These are phyloP conservation scores for Auriscalpium vulgare DNA, from an alignment of 768 basidiomycete species.

Conservation along the genomic window DNA sequence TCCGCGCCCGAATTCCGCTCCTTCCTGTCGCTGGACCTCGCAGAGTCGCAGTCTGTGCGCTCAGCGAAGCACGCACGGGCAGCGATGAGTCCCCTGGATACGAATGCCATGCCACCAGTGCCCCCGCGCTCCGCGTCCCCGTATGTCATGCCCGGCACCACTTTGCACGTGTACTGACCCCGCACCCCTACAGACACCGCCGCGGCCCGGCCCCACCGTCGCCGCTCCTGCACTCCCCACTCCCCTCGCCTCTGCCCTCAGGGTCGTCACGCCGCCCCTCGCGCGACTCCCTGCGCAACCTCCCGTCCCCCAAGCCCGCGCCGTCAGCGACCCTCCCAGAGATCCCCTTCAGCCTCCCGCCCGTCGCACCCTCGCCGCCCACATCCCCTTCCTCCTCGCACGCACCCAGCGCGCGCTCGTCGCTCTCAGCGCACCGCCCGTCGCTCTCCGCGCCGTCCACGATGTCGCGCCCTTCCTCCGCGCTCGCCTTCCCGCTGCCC, in stretches of 20 bases:
- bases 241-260: conserved; percentile 4
- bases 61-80: conserved; percentile 19
- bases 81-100: conserved; percentile 28
- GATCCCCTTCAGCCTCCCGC: conserved; percentile 21
- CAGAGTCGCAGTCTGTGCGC: conserved; percentile 39
- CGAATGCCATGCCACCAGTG: conserved; percentile 8
- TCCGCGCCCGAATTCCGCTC: conserved; percentile 31
- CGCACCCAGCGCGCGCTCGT: too few species aligned
- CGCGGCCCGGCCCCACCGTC: not conserved
- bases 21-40: conserved; percentile 64
- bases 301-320: conserved; percentile 55
- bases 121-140: not conserved
- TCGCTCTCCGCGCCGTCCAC: conserved; percentile 6
- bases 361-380: conserved; percentile 8
- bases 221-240: not conserved
- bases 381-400: not conserved
- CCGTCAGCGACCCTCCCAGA: conserved; percentile 47
- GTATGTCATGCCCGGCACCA: not conserved
- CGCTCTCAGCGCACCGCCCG: too few species aligned
- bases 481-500: conserved; percentile 1
- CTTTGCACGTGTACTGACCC: not conserved
- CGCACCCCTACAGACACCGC: conserved; percentile 9
- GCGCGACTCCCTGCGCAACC: conserved; percentile 35
- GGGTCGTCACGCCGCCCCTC: conserved; percentile 24
- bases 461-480: not conserved